Base-by-base conservation (phyloP, 2,329 filamentous ascomycete genomes). In the Paramyrothecium sp. region DNA sequence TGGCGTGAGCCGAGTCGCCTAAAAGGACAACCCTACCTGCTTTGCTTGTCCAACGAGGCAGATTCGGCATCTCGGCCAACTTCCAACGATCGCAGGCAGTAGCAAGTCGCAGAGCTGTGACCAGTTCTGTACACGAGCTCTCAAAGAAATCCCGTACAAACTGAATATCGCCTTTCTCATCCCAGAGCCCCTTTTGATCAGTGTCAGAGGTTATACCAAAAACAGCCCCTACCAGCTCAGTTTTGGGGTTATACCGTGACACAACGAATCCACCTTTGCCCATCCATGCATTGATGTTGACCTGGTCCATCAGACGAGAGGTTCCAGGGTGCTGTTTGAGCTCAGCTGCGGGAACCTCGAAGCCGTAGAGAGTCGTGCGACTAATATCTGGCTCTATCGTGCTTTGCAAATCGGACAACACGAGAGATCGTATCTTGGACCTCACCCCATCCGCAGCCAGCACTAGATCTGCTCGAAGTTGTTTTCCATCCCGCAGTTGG, bases 171-270 rank as follows among this genome's bases (percentile, higher is more conserved):
- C 64, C 63, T 16, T 61, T 54, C 21, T 65, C 63, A 17, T 66
- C 64, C 64, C 64, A 66, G 3, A 66, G 54, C 7, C 59, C 51
- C 16, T 58, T 58, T 53, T 65, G 63, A 44, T 66, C 63, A 1
- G 64, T 61, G 7, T 60, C 56, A 23, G 53, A 56, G 10, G 59
- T 59, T 38, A 63, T 57, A 7, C 61, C 58, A n/a, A 63, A 66
- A 12, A 65, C 33, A 0, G 57, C 53, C 4, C 57, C 58, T 16
- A 59, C 55, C 17, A 53, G 34, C 3, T 51, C 41, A 1, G 59
- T 52, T 4, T 59, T 63, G 2, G 47, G 20, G 52, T 60, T 65
- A 48, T 61, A 62, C 2, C 64, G 58, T 3, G 62, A 62, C 2
- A 66, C 56, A 7, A 58, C 59, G 17, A 64, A 50, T 3, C 58